Evolutionary conservation across 441 rosid species (phyloP).

Genomic region (Theobroma grandiflorum): DNA sequence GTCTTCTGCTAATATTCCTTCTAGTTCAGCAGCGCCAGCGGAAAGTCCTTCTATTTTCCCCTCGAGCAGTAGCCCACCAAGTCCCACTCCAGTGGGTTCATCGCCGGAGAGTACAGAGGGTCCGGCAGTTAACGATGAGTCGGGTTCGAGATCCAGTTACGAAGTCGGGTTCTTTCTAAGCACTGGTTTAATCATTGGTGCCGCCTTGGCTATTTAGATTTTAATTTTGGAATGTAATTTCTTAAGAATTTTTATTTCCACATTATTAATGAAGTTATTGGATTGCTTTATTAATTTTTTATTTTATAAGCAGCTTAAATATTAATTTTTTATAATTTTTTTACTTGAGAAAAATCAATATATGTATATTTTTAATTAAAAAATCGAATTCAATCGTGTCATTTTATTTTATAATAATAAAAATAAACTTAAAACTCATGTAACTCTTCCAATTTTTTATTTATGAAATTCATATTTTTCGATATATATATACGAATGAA

Average conservation of each 20-base stretch:
- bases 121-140: conserved; percentile 43
- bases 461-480: no score
- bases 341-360: no score
- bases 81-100: conserved; percentile 31
- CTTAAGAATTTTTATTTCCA: not conserved
- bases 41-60: conserved; percentile 61
- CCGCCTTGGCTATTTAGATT: conserved; percentile 32
- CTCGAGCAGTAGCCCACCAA: conserved; percentile 49
- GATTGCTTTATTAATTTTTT: not conserved
- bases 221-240: not conserved
- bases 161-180: conserved; percentile 33
- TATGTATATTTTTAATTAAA: no score
- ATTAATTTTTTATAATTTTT: no score
- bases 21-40: conserved; percentile 56
- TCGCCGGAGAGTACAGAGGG: conserved; percentile 43
- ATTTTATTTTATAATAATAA: no score
- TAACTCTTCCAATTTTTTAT: no score
- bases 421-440: no score
- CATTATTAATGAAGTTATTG: conserved; percentile 12
- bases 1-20: conserved; percentile 43
- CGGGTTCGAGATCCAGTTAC: conserved; percentile 46
- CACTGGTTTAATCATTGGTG: conserved; percentile 41
- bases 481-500: no score
- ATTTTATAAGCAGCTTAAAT: no score
- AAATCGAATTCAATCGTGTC: no score